Conservation (phyloP, 257 asterid species). For the Voacanga thouarsii region DNA sequence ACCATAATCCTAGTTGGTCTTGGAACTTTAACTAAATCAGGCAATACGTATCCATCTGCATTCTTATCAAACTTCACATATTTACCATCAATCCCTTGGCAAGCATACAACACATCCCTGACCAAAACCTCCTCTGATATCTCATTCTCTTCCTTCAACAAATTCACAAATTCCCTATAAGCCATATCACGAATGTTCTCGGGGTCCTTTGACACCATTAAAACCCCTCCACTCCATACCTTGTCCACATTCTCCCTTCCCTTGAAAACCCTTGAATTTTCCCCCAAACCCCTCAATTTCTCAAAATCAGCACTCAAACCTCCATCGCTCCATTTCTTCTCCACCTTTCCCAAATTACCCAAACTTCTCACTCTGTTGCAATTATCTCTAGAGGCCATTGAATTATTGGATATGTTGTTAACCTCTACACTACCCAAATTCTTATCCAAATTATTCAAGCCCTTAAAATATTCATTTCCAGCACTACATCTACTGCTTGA, state of each 20-base stretch:
- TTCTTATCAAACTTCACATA: conserved; percentile 65
- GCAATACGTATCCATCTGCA: conserved; percentile 64
- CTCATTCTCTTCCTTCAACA: conserved; percentile 84
- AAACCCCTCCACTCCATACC: conserved; percentile 69
- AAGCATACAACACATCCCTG: conserved; percentile 88
- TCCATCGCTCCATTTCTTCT: conserved; percentile 31
- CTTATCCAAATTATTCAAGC: conserved; percentile 28
- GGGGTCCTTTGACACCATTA: conserved; percentile 77
- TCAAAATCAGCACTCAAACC: conserved; percentile 37
- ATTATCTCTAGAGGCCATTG: conserved; percentile 24
- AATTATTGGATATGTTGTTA: not conserved
- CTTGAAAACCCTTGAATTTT: conserved; percentile 34
- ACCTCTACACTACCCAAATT: conserved; percentile 17
- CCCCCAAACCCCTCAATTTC: conserved; percentile 42
- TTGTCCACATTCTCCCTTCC: conserved; percentile 48
- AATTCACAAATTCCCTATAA: conserved; percentile 59
- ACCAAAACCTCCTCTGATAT: conserved; percentile 80
- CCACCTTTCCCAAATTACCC: conserved; percentile 31
- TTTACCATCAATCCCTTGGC: conserved; percentile 95
- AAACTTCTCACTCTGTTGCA: conserved; percentile 32
- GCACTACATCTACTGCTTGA: conserved; percentile 21
- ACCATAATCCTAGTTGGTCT: conserved; percentile 69
- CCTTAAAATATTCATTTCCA: conserved; percentile 9
- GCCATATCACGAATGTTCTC: conserved; percentile 83
- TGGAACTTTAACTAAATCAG: conserved; percentile 57